Evolutionary conservation across 257 asterid species (phyloP), one percentile per base, ranked within the genome.

Genomic region (Gynochthodes officinalis): DNA sequence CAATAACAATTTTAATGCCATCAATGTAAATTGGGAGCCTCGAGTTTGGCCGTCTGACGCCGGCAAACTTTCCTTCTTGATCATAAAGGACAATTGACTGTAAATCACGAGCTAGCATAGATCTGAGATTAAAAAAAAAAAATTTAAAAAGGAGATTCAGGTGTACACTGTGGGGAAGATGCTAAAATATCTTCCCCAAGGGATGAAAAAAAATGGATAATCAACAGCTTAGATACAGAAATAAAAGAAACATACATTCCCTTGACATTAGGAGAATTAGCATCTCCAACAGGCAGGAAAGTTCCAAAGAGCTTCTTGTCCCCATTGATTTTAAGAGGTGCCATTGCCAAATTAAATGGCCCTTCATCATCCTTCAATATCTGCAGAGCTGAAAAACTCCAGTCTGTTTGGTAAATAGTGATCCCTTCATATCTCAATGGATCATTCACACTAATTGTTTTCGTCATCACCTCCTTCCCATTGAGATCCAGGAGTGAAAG

Each of bases 261-360:
- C 84, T 86, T 91, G 18, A 85, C 85, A 63, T 81, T 71, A 73
- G 84, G 65, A 50, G 95, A 91, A 74, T 86, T 86, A 2, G 79
- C 58, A 78, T 91, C 84, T 64, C 77, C 88, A 32, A 91, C 61
- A 12, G 99, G 97, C 65, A 91, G 80, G 82, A 89, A 87, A 4
- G 97, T 85, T 69, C 96, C 96, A n/a, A 81, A 91, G 39, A 94
- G 95, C 90, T 78, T 94, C 85, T 91, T 94, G 84, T 94, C 97
- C 48, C 96, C 95, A 33, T 84, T 89, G 82, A 83, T 79, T 82
- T 89, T 74, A 25, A 91, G 83, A 48, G 95, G 97, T 14, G 97
- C 99, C 95, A 95, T 60, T 30, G 99, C 99, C 89, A 95, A 86
- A 84, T 92, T 92, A 68, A 86, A 95, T 5, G 98, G 97, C 1